Evolutionary conservation across 192 early-diverging fungal genomes (phyloP), one percentile per base, ranked within the genome.

Genomic region (Coemansia sp.): DNA sequence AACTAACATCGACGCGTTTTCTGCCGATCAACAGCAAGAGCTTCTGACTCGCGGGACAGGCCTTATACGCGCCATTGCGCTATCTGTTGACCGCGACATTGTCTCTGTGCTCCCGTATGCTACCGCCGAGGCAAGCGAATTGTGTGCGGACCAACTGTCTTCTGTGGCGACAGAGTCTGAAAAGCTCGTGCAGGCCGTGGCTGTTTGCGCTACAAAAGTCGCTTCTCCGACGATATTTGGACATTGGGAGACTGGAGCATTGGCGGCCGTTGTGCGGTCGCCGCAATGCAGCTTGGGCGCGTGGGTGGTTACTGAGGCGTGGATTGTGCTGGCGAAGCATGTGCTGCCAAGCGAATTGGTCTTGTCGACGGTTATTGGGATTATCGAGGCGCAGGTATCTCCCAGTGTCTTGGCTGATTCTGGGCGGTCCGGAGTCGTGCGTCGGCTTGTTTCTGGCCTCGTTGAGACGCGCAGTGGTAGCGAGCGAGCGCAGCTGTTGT

Each of bases 31-130:
- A 37, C 77, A 80, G 41, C 11, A 37, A 27, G n/a, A 17, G 47
- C 58, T 80, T 1, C 46, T 80, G 37, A 25, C 41, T 1, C 56
- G 59, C 11, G 15, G 15, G 10, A 43, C 31, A 25, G 54, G 71
- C 6, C 40, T 80, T 20, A 27, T 71, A 6, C 43, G 27, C 42
- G 71, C 77, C 6, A 61, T 74, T 64, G 63, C 57, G 2, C 40
- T 74, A 36, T 64, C 68, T 0, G 37, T 74, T 10, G 77, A 79
- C 35, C 42, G 57, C 20, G 77, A 79, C 12, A 39, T 64, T 7
- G 66, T 49, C n/a, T 70, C 64, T 5, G 42, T 65, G 29, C 57
- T 73, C 39, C 25, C 65, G 12, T 35, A 31, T 46, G 24, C 62
- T 38, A 71, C 14, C 22, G 38, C 43, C 32, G 27, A 39, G n/a